Evolutionary conservation across 805 yeast species (phyloP), one percentile per base, ranked within the genome.

Genomic region (Cyberlindnera veronae): DNA sequence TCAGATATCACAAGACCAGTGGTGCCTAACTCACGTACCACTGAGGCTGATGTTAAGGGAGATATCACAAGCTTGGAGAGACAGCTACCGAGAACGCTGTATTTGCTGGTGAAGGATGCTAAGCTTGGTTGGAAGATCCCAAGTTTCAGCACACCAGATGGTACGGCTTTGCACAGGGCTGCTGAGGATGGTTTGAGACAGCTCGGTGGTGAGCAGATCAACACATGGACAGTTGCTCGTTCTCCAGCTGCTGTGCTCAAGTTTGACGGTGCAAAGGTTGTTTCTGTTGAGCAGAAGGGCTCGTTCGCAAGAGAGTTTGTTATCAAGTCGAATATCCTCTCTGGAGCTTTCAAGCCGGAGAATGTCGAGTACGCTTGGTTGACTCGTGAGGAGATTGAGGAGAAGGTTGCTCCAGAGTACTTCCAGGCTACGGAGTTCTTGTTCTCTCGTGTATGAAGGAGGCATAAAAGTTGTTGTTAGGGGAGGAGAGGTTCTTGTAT

Each of bases 191-290:
- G 95, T 0, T 65, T 93, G 41, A 73, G 78, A 58, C 53, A 62
- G 17, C 54, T 84, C 16, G 96, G 96, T 15, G 95, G 96, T 23
- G 76, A 71, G 10, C 61, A 72, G 40, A 76, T 93, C 59, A 84
- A 88, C 64, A 83, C 88, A 32, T 91, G 95, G 86, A 77, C 84
- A 16, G 95, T 93, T n/a, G 88, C 98, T 18, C 78, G 77, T 41
- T 84, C 84, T 5, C 98, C 99, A 29, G 82, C 90, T 30, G 89
- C 81, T 32, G 78, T 83, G 2, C 57, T 82, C 46, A 69, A 76
- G 50, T 72, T 67, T 46, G 38, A 46, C 11, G 44, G 52, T 7
- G 51, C 43, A 12, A 51, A 58, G 2, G 20, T 53, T 20, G 58
- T 58, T 13, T 32, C 48, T 6, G 39, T 42, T 5, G 47, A 43